Percentiles rank a stretch among this genome's conserved stretches.
Evolutionary conservation across 1,139 yeast species (phyloP).

Genomic region (Zygoascus hellenicus): DNA sequence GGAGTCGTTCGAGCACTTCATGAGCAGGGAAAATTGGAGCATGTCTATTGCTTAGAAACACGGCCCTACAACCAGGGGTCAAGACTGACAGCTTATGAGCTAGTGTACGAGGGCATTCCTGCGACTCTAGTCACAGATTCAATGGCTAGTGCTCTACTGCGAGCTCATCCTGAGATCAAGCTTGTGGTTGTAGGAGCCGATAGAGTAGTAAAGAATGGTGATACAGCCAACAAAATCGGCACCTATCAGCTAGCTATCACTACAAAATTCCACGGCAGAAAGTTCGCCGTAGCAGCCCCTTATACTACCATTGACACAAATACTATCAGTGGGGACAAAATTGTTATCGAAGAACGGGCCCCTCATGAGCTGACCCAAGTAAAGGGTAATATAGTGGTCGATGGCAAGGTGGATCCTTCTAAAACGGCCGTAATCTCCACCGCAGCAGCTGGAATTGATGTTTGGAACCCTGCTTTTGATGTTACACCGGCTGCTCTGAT

Average conservation of each 20-base stretch:
- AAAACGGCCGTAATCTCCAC: constrained; percentile 50
- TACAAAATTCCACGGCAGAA: constrained; percentile 50
- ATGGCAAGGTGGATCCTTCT: constrained; percentile 26
- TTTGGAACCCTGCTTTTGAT: constrained; percentile 97
- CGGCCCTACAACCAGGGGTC: constrained; percentile 98
- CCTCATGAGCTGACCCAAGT: constrained; percentile 69
- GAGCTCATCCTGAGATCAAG: constrained; percentile 51
- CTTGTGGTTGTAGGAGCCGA: constrained; percentile 98
- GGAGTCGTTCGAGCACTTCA: constrained; percentile 77
- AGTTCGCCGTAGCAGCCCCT: constrained; percentile 93
- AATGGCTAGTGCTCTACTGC: constrained; percentile 76
- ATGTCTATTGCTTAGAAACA: constrained; percentile 86
- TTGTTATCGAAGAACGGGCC: constrained; percentile 85
- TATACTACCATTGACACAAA: constrained; percentile 76
- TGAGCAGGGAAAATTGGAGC: constrained; percentile 43
- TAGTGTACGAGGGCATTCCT: constrained; percentile 79
- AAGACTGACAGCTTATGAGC: constrained; percentile 83
- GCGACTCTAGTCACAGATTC: constrained; percentile 85
- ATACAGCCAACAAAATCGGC: constrained; percentile 96
- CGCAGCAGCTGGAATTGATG: constrained; percentile 79
- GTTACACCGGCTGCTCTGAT: constrained; percentile 79
- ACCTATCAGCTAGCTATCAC: constrained; percentile 82
- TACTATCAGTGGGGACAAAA: constrained; percentile 63
- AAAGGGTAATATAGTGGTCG: constrained; percentile 54
- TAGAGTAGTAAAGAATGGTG: constrained; percentile 81